These are phyloP conservation scores for Dothidotthia symphoricarpi DNA, from an alignment of 2,329 filamentous ascomycete genomes.

Conservation along the genomic window DNA sequence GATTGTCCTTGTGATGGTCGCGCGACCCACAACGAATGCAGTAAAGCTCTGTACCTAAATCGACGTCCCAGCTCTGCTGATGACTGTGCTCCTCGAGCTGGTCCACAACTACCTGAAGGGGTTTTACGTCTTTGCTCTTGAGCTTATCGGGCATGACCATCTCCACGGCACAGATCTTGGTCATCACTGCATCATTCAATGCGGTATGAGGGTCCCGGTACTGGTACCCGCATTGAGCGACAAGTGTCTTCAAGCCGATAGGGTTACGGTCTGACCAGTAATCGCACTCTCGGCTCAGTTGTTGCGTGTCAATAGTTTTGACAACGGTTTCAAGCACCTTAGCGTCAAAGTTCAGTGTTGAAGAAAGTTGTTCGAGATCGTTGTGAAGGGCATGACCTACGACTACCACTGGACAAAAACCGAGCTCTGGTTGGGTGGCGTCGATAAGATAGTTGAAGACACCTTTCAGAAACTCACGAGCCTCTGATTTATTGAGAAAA, in stretches of 20 bases:
- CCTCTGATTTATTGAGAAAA: conserved; percentile 5
- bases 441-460: conserved; percentile 8
- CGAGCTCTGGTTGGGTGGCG: not conserved
- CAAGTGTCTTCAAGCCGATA: conserved; percentile 13
- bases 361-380: conserved; percentile 6
- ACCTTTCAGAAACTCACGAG: conserved; percentile 5
- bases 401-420: conserved; percentile 9
- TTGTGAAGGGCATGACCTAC: conserved; percentile 10
- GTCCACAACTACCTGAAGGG: too few species aligned
- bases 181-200: conserved; percentile 23
- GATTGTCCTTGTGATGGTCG: too few species aligned
- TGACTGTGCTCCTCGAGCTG: too few species aligned
- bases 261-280: conserved; percentile 1
- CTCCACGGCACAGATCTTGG: too few species aligned
- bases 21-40: too few species aligned
- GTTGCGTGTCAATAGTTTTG: conserved; percentile 15
- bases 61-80: too few species aligned
- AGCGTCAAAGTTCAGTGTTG: conserved; percentile 3
- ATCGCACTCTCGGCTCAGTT: conserved; percentile 5
- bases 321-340: conserved; percentile 6
- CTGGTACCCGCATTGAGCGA: conserved; percentile 9
- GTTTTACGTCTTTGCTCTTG: too few species aligned
- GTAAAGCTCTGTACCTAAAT: too few species aligned
- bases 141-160: too few species aligned
- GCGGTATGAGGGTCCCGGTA: conserved; percentile 23